Base-by-base conservation (phyloP, 495 filamentous ascomycete species). In the Aspergillus indologenus region DNA sequence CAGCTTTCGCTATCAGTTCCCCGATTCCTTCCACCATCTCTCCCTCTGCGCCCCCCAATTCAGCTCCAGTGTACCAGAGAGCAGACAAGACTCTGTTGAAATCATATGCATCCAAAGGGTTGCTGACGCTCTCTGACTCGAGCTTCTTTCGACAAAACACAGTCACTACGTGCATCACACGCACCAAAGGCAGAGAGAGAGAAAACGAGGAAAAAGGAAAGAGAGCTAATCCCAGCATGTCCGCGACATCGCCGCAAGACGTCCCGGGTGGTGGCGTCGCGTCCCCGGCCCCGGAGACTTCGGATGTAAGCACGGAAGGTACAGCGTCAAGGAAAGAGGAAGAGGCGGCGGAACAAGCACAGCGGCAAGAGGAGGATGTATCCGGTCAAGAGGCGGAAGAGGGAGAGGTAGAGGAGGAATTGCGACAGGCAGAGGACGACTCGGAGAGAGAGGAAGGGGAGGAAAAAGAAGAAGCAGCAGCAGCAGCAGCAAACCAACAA, bases 401-500 rank as follows among this genome's bases (percentile, higher is more conserved):
- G n/a, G 26, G 29, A 46, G 53, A 60, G 24, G 21, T 21, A 64
- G 18, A 61, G 68, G 48, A 20, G 63, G 8, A 51, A 62, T 5
- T 18, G 64, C 24, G 58, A 62, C 29, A 54, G 60, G 43, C 54
- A 53, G 34, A 45, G 21, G 21, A 61, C 63, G 43, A 54, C 61
- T 45, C 54, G 58, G 51, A 61, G 26, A 56, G 53, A 53, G 64
- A 50, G 62, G 58, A 70, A 63, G 45, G 61, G 58, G 51, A 61
- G 26, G 54, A 55, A 53, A 63, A 50, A 63, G 58, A 70, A 63
- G 45, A 61, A 56, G 56, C 62, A 56, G 43, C 48, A 53, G 29
- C 61, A 64, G 43, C 56, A 66, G 55, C 68, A 61, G 51, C 54
- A 62, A 54, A 54, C 48, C 47, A 58, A 56, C 53, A 63, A 61